Percentiles rank a stretch among this genome's conserved stretches.
Evolutionary conservation across 2,329 filamentous ascomycete genomes (phyloP).

Genomic region (Domatiomyces catenatus): DNA sequence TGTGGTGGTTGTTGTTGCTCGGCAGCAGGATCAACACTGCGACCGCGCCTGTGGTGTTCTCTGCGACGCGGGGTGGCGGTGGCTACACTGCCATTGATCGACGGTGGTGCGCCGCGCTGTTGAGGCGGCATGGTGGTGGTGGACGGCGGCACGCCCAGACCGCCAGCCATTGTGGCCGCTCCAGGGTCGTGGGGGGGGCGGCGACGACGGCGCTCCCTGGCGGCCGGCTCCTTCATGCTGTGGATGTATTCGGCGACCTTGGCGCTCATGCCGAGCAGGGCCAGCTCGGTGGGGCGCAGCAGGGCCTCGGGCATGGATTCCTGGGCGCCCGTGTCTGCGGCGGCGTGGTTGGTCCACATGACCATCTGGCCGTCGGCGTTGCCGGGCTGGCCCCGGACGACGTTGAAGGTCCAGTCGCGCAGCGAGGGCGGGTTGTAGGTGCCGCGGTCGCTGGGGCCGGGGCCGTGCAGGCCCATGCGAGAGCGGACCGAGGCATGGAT

Average conservation of each 20-base stretch:
- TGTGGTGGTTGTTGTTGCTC: no score
- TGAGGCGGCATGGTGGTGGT: no score
- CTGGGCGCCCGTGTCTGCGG: slow-evolving; percentile 11
- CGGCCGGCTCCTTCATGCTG: not conserved
- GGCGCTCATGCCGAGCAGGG: slow-evolving; percentile 12
- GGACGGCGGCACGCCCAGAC: not conserved
- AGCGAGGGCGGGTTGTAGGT: slow-evolving; percentile 15
- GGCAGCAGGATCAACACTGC: not conserved
- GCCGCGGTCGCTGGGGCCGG: slow-evolving; percentile 14
- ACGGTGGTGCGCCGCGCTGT: no score
- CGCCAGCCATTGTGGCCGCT: not conserved
- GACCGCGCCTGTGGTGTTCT: not conserved
- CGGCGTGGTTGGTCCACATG: slow-evolving; percentile 14
- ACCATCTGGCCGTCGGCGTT: slow-evolving; percentile 12
- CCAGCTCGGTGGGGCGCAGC: slow-evolving; percentile 14
- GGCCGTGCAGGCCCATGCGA: slow-evolving; percentile 15
- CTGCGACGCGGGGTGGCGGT: no score
- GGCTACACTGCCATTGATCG: not conserved
- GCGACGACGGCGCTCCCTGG: not conserved
- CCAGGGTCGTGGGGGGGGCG: not conserved
- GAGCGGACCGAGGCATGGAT: slow-evolving; percentile 18
- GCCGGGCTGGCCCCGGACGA: slow-evolving; percentile 8
- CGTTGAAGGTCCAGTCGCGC: slow-evolving; percentile 17
- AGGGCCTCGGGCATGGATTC: slow-evolving; percentile 15
- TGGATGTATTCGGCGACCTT: slow-evolving; percentile 11